Evolutionary conservation across 192 early-diverging fungal species (phyloP), one percentile per base, ranked within the genome.

Genomic region (Backusella australiensis): DNA sequence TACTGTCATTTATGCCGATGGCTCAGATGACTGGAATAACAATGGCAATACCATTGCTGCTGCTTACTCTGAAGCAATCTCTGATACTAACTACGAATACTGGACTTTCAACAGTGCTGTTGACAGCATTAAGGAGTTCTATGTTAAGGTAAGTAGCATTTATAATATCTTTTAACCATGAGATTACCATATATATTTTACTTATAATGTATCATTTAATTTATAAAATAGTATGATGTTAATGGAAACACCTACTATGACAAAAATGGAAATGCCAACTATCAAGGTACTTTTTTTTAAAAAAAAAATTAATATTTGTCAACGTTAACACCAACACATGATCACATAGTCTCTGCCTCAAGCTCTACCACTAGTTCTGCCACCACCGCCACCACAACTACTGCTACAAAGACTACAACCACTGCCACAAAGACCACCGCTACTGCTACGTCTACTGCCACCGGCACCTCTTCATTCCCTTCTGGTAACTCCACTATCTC

Each of bases 211-310:
- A 32, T 12, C 23, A 11, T 9, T 8, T 21, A 39, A 39, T n/a
- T 68, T 68, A 19, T 68, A n/a, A 35, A 42, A 19, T 36, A 75
- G 75, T 83, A 83, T 53, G 39, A 53, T 38, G 81, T 79, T 2
- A 42, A 56, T 44, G 82, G 82, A 29, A 79, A 72, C 39, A 74
- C 75, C 26, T 83, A 83, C 72, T 83, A 77, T 71, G 82, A 83
- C 46, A 78, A 77, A 32, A 83, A 83, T 74, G 75, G 71, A 17
- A 36, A 32, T 36, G 67, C 66, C 15, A 69, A 38, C 9, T 68
- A 75, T n/a, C 67, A 75, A 19, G 67, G 74, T 75, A 75, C 34
- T 3, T 38, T 29, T 66, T 44, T 17, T 38, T 38, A 8, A 11
- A 4, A 14, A 17, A 1, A 56, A 23, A 56, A 11, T 12, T 23